Evolutionary conservation across 345 rosid species (phyloP), one percentile per base, ranked within the genome.

Genomic region (Populus deltoides): DNA sequence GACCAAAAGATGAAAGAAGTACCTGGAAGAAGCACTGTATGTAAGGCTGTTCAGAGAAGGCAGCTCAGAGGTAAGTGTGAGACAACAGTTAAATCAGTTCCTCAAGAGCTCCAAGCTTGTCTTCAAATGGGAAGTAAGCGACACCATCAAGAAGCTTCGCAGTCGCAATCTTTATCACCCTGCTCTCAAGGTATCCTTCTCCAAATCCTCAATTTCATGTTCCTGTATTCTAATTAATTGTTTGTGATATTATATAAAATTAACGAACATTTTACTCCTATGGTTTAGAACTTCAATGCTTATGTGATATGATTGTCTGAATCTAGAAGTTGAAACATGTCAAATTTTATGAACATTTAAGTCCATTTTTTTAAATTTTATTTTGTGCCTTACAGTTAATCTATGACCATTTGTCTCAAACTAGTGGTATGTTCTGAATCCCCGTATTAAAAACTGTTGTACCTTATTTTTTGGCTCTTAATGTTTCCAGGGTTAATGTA

Each of bases 91-190:
- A 76, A 96, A 92, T 76, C 86, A 77, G 74, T 92, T 96, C 88
- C 85, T 96, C 81, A 93, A 88, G 80, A 86, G 93, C 89, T 86
- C 90, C 71, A 96, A 93, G 80, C 93, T 91, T 71, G 98, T 88
- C 27, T 96, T 81, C 87, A 96, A 96, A 89, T 96, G 99, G 99
- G 99, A 96, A 80, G 94, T 91, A 3, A 97, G 93, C 20, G 90
- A 90, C 75, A 92, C 99, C 31, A 79, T 93, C 81, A 91, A 85
- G 87, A 93, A 91, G 84, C 98, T 96, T 76, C 93, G 99, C 55
- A 76, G 72, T 74, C 94, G 93, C 72, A 70, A 88, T 65, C 93
- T 90, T 66, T 93, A 89, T 76, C 86, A 75, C 79, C 97, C 98
- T 5, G 97, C 98, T 35, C 91, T 92, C 81, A 96, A 96, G 99